phyloP scores from a whole-genome alignment of 768 basidiomycete genomes.

The Trametes punicea region DNA sequence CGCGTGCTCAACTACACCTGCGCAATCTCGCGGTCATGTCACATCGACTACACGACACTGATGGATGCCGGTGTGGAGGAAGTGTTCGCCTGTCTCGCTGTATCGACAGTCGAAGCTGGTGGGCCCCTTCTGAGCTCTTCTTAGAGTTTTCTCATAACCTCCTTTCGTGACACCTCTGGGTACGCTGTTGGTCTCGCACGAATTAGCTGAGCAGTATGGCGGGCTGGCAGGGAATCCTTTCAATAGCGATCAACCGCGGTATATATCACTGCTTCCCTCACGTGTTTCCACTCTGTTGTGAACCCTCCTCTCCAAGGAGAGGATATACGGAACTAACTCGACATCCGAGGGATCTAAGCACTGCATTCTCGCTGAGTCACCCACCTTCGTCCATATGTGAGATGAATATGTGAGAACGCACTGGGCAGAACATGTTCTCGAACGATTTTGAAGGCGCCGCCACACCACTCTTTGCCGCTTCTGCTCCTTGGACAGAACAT shows the following conservation, averaged over 20 bases:
- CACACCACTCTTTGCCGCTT: conserved; percentile 15
- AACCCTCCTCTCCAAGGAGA: neutral
- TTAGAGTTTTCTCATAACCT: too few relatives aligned
- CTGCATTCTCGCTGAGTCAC: neutral
- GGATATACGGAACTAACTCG: conserved; percentile 4
- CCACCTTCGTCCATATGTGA: neutral
- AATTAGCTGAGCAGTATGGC: conserved; percentile 45
- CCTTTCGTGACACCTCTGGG: neutral
- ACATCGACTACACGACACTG: conserved; percentile 39
- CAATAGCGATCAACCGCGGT: conserved; percentile 46
- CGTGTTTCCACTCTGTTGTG: neutral
- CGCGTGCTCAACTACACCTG: conserved; percentile 48
- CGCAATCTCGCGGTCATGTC: conserved; percentile 29
- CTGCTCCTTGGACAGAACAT: neutral
- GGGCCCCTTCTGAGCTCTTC: conserved; percentile 4
- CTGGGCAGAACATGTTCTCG: conserved; percentile 5
- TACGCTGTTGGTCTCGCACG: conserved; percentile 36
- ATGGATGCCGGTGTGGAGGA: conserved; percentile 25
- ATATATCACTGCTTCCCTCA: neutral
- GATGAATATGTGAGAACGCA: neutral
- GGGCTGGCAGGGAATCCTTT: conserved; percentile 43
- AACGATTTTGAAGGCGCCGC: conserved; percentile 1
- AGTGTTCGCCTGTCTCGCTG: conserved; percentile 6
- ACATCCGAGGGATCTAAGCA: neutral
- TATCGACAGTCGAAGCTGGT: conserved; percentile 45